phyloP scores from a whole-genome alignment of 1,284 basidiomycete species.

The Heterobasidion occidentale region DNA sequence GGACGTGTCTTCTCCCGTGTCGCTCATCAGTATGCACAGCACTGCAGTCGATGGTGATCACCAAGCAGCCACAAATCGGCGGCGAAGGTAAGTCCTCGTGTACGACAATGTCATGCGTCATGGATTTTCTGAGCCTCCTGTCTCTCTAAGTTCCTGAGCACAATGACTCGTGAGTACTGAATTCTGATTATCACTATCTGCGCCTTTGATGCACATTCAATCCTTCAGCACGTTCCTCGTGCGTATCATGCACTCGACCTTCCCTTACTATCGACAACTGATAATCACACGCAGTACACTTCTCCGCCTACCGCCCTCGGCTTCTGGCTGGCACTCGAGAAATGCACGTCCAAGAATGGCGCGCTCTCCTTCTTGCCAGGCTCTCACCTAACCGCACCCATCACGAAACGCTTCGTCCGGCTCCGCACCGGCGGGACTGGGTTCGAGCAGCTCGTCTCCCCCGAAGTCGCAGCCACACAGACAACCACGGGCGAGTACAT shows the following conservation, averaged over 20 bases:
- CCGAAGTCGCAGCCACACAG: slow-evolving; percentile 34
- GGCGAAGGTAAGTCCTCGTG: slow-evolving; percentile 57
- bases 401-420: slow-evolving; percentile 81
- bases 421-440: slow-evolving; percentile 68
- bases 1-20: not conserved
- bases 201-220: not conserved
- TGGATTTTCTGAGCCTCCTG: not conserved
- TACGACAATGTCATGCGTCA: not conserved
- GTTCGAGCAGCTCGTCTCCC: slow-evolving; percentile 55
- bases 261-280: not conserved
- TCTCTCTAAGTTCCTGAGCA: slow-evolving; percentile 57
- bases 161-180: slow-evolving; percentile 64
- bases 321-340: slow-evolving; percentile 93
- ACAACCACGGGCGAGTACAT: slow-evolving; percentile 48
- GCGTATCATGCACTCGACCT: slow-evolving; percentile 13
- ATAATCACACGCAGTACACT: slow-evolving; percentile 59
- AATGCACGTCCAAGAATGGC: slow-evolving; percentile 79
- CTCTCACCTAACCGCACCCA: slow-evolving; percentile 69
- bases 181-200: not conserved
- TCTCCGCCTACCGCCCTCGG: slow-evolving; percentile 87
- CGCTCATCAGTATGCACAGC: slow-evolving; percentile 31
- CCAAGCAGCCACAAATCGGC: slow-evolving; percentile 84
- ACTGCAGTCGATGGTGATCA: slow-evolving; percentile 93
- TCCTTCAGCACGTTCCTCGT: slow-evolving; percentile 64
- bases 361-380: slow-evolving; percentile 89